Percentiles rank a stretch among this genome's conserved stretches.
These are phyloP conservation scores for Auxenochlorella pyrenoidosa DNA, from an alignment of 139 green algal species.

Conservation along the genomic window DNA sequence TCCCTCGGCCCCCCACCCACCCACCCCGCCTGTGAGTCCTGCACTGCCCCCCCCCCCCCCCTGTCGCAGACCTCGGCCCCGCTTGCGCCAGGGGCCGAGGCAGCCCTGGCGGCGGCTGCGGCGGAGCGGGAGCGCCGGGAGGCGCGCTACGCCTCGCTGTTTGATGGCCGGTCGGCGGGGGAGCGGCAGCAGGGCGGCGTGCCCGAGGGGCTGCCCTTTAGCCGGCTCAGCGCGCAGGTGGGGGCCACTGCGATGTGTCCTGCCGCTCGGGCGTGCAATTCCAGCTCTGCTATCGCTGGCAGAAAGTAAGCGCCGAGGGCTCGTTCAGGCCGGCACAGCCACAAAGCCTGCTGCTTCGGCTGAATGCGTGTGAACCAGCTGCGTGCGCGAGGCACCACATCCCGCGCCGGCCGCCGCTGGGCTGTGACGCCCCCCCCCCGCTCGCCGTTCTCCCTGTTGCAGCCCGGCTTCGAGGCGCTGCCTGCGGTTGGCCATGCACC, in stretches of 20 bases:
- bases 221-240: background rate
- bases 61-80: background rate
- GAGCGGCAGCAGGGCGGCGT: background rate
- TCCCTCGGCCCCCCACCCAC: too few relatives aligned
- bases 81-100: too few relatives aligned
- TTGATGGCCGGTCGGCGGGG: background rate
- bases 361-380: too few relatives aligned
- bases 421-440: background rate
- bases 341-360: too few relatives aligned
- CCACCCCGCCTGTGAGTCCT: too few relatives aligned
- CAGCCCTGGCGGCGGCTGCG: background rate
- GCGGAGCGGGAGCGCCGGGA: background rate
- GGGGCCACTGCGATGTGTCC: background rate
- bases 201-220: background rate
- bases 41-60: background rate
- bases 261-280: too few relatives aligned
- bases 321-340: too few relatives aligned
- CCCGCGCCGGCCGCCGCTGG: too few relatives aligned
- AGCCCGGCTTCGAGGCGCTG: background rate
- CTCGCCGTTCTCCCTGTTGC: background rate
- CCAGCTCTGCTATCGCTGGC: too few relatives aligned
- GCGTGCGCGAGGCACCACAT: too few relatives aligned
- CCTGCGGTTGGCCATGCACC: background rate
- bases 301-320: too few relatives aligned
- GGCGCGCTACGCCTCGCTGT: background rate